Evolutionary conservation across 768 basidiomycete genomes (phyloP).

Genomic region (Sutorius australiensis): DNA sequence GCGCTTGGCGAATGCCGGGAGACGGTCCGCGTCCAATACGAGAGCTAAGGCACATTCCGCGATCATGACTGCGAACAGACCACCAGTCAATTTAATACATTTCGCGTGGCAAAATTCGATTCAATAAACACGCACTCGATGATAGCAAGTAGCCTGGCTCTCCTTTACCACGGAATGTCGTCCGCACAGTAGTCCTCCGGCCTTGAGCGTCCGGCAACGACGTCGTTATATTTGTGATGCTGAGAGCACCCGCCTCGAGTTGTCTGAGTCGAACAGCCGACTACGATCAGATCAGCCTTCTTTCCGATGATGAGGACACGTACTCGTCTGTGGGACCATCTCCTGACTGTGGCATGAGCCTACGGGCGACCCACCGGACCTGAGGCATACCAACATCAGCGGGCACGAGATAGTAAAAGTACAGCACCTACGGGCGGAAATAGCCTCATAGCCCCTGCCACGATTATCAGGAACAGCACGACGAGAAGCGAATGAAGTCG

Average conservation of each 20-base stretch:
- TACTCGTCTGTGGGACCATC: conserved; percentile 65
- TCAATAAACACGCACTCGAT: conserved; percentile 4
- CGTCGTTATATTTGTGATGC: conserved; percentile 67
- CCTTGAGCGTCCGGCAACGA: conserved; percentile 43
- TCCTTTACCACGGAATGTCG: conserved; percentile 59
- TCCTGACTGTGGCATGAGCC: conserved; percentile 49
- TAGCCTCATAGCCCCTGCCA: conserved; percentile 27
- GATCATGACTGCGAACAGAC: conserved; percentile 56
- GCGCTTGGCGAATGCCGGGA: conserved; percentile 53
- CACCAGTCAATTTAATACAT: neutral
- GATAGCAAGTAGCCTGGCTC: conserved; percentile 65
- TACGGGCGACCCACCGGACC: conserved; percentile 57
- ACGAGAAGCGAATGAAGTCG: conserved; percentile 39
- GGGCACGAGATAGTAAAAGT: neutral
- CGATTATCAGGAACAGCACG: conserved; percentile 30
- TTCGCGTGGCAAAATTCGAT: neutral
- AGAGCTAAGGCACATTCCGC: conserved; percentile 74
- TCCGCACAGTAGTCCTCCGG: conserved; percentile 48
- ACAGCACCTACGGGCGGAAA: conserved; percentile 36
- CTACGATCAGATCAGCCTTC: conserved; percentile 4
- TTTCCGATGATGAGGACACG: neutral
- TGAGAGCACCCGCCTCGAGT: conserved; percentile 57
- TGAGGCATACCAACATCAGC: neutral
- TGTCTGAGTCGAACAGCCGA: conserved; percentile 33
- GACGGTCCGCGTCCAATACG: conserved; percentile 48